Evolutionary conservation across 23 red algal genomes (phyloP).

Genomic region (Cyanidioschyzon merolae): DNA sequence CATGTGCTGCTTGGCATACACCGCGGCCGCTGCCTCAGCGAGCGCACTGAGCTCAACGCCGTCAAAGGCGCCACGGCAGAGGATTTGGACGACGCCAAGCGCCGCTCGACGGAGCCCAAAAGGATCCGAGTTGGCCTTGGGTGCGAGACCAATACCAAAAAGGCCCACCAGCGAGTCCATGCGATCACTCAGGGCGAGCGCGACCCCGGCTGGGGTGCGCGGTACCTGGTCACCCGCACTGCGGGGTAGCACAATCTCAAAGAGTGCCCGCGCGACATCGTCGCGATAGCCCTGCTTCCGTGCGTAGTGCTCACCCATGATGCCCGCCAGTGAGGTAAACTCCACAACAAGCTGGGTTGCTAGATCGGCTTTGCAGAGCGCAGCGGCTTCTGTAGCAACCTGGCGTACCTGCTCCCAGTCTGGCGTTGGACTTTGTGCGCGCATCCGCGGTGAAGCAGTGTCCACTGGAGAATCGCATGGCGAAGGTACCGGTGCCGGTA

Average conservation of each 20-base stretch:
- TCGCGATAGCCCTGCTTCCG: slow-evolving; percentile 29
- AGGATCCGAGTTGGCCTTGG: slow-evolving; percentile 69
- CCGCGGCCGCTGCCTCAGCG: slow-evolving; percentile 8
- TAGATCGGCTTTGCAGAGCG: slow-evolving; percentile 86
- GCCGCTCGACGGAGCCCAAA: slow-evolving; percentile 76
- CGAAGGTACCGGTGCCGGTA: neutral
- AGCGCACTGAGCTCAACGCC: slow-evolving; percentile 27
- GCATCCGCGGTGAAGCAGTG: neutral
- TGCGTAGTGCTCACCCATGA: slow-evolving; percentile 92
- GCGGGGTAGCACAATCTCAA: slow-evolving; percentile 65
- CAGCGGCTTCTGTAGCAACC: slow-evolving; percentile 26
- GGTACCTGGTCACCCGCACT: slow-evolving; percentile 56
- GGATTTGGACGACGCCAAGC: slow-evolving; percentile 65
- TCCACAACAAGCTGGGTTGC: slow-evolving; percentile 82
- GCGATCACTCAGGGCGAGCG: slow-evolving; percentile 57
- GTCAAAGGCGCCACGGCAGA: slow-evolving; percentile 24
- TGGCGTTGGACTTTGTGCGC: neutral
- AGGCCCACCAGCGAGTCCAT: slow-evolving; percentile 84
- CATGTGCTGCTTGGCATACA: neutral
- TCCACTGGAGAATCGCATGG: too few relatives aligned
- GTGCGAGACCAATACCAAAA: slow-evolving; percentile 72
- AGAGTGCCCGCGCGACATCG: slow-evolving; percentile 46
- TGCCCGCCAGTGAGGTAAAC: slow-evolving; percentile 80
- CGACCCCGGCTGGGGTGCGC: slow-evolving; percentile 31
- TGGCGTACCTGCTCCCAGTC: neutral